Conservation (phyloP, 257 asterid genomes). For the Ballota nigra region DNA sequence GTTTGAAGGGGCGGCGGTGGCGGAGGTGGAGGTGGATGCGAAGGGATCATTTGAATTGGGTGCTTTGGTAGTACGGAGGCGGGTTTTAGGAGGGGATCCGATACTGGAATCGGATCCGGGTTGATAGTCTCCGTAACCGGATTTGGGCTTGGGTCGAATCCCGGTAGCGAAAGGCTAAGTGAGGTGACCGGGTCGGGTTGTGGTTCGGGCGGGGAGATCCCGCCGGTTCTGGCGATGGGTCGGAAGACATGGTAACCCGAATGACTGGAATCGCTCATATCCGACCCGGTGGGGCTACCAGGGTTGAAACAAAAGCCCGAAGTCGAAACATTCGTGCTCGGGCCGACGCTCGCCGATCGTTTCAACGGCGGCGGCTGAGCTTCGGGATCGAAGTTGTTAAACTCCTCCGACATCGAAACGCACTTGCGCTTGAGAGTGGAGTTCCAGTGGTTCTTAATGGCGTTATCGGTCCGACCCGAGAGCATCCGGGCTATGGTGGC, state of each 20-base stretch:
- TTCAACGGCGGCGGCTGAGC: slow-evolving; percentile 55
- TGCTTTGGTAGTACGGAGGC: slow-evolving; percentile 1
- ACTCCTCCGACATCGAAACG: slow-evolving; percentile 66
- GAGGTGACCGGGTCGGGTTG: slow-evolving; percentile 59
- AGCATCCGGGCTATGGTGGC: slow-evolving; percentile 72
- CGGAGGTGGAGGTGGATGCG: slow-evolving; percentile 21
- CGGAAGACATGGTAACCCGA: slow-evolving; percentile 50
- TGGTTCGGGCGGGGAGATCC: slow-evolving; percentile 43
- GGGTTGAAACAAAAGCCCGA: slow-evolving; percentile 48
- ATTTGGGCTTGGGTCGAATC: slow-evolving; percentile 28
- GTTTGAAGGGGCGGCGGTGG: slow-evolving; percentile 7
- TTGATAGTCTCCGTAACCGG: slow-evolving; percentile 3
- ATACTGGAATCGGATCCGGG: background rate
- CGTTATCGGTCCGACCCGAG: slow-evolving; percentile 78
- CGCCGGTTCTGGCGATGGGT: slow-evolving; percentile 56
- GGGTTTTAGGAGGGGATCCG: background rate
- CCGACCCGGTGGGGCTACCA: slow-evolving; percentile 70
- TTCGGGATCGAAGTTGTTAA: slow-evolving; percentile 51
- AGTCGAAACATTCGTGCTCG: slow-evolving; percentile 37
- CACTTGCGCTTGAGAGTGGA: slow-evolving; percentile 84
- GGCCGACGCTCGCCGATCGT: slow-evolving; percentile 69
- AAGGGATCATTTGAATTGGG: slow-evolving; percentile 6
- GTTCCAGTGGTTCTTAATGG: slow-evolving; percentile 83
- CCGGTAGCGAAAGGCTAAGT: slow-evolving; percentile 57
- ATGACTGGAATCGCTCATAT: slow-evolving; percentile 51